phyloP scores from a whole-genome alignment of 1,284 basidiomycete species.

The Melampsora americana region DNA sequence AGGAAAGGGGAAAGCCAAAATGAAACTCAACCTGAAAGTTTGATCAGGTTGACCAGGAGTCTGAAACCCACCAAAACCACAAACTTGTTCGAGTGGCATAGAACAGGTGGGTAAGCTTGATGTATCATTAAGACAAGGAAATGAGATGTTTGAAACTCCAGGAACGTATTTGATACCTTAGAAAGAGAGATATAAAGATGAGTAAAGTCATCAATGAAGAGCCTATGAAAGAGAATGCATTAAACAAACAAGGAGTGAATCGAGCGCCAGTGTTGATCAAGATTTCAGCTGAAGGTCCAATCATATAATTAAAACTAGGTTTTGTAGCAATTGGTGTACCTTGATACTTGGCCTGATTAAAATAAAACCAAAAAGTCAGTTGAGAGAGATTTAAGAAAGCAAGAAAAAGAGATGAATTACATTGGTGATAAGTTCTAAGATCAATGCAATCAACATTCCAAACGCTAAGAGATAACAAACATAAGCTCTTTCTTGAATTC shows the following conservation, averaged over 20 bases:
- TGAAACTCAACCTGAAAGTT: conserved; percentile 20
- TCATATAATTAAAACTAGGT: conserved; percentile 48
- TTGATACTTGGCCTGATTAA: conserved; percentile 31
- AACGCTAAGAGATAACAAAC: conserved; percentile 26
- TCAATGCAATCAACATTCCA: conserved; percentile 38
- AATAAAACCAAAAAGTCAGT: neutral
- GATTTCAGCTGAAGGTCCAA: conserved; percentile 53
- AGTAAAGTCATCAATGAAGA: too few species aligned
- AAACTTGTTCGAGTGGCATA: conserved; percentile 32
- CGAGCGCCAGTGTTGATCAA: conserved; percentile 54
- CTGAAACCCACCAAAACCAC: conserved; percentile 38
- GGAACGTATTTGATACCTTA: conserved; percentile 41
- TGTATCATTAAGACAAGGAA: conserved; percentile 38
- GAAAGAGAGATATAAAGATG: conserved; percentile 21
- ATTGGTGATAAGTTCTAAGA: conserved; percentile 39
- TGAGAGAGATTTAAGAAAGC: neutral
- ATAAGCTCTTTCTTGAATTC: conserved; percentile 31
- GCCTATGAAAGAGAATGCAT: conserved; percentile 48
- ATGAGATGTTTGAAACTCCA: conserved; percentile 18
- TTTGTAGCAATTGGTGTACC: conserved; percentile 33
- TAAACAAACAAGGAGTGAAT: conserved; percentile 54
- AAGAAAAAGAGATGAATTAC: neutral
- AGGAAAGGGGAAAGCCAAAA: neutral
- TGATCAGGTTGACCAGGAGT: conserved; percentile 37
- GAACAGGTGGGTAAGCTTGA: conserved; percentile 13